Evolutionary conservation across 2,329 filamentous ascomycete species (phyloP), one percentile per base, ranked within the genome.

Genomic region (Rhynchosporium graminicola): DNA sequence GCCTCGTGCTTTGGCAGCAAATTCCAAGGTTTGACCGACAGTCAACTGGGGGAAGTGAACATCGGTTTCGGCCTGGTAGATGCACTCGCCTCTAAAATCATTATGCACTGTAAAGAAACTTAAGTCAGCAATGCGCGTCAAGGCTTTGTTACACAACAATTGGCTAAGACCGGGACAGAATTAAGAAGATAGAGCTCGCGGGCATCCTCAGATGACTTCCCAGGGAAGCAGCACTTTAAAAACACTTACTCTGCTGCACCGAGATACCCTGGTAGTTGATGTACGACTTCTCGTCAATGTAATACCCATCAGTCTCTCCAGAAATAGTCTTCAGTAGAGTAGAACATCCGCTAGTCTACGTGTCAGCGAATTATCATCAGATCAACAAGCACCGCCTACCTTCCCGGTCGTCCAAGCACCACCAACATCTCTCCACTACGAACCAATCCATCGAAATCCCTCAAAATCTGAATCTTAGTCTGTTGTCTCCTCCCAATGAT

Each of bases 31-130:
- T 67, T 91, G 82, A 1, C 87, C 85, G 10, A 93, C 89, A 0
- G 87, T 91, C 28, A 95, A 77, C n/a, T 90, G 87, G 0, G 90
- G 87, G 66, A 92, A 93, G 72, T 93, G 90, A 33, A 88, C 81
- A 72, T 92, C 89, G 33, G 82, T 80, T 76, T 94, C 90, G 13
- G 91, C 87, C 68, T 91, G 92, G 73, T 94, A 93, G 12, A 91
- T 79, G 1, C 87, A 81, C 74, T 86, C 87, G 46, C 86, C 86
- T 63, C 84, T 82, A 70, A 87, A 89, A 69, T 87, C 80, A 63
- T 80, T 80, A 55, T 78, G 77, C 80, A 87, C 20, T 20, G 20
- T 20, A 20, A 20, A 20, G 20, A 20, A 20, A 20, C 20, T 20
- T 20, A 20, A 20, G 20, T 20, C 20, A 20, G 20, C 20, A 20